These are phyloP conservation scores for Colletotrichum chrysophilum DNA, from an alignment of 2,329 filamentous ascomycete genomes.

Conservation along the genomic window DNA sequence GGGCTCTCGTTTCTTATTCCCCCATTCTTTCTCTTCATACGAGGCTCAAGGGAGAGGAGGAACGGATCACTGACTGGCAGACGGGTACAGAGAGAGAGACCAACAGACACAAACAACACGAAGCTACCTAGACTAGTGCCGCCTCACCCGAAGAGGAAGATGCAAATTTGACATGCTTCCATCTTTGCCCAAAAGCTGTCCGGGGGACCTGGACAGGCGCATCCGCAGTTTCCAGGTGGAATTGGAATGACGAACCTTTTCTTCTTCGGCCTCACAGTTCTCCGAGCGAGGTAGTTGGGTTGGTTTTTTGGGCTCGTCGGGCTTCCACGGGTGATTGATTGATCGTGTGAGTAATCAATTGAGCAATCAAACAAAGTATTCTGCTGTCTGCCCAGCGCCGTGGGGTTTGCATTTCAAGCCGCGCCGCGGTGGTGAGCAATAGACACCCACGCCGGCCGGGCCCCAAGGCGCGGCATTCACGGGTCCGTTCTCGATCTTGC, in stretches of 20 bases:
- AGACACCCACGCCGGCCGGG: neutral
- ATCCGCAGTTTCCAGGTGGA: neutral
- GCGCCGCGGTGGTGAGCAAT: neutral
- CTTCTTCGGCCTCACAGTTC: neutral
- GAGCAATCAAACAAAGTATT: neutral
- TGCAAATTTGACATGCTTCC: neutral
- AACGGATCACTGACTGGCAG: neutral
- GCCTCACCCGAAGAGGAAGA: neutral
- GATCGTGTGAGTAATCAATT: neutral
- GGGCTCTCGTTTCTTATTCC: neutral
- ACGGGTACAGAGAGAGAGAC: neutral
- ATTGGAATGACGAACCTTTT: constrained; percentile 1
- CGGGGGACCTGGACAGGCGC: neutral
- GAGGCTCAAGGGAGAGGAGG: neutral
- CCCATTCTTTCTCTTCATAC: neutral
- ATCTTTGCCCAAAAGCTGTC: neutral
- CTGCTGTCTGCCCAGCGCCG: neutral
- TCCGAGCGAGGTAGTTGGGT: neutral
- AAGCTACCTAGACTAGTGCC: neutral
- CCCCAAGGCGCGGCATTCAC: neutral
- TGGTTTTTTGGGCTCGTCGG: neutral
- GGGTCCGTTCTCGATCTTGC: neutral
- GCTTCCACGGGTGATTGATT: neutral
- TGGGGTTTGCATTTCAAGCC: neutral
- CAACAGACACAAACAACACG: neutral